Base-by-base conservation (phyloP, 768 basidiomycete species). In the Arthromyces matolae region DNA sequence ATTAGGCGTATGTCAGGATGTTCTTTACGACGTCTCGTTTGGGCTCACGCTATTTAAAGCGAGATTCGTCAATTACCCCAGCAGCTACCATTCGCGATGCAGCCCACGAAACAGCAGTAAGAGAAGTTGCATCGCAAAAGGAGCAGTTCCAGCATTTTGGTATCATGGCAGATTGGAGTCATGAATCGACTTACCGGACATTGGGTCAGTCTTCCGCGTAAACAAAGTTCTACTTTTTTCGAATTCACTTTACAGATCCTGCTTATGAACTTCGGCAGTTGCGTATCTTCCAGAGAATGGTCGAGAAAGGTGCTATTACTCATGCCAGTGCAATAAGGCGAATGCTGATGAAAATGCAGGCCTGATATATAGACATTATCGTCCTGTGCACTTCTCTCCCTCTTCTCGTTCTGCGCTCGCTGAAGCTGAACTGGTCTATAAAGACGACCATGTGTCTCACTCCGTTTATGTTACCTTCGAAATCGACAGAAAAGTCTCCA, bases 351-450 rank as follows among this genome's bases (percentile, higher is more conserved):
- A n/a, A n/a, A n/a, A n/a, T n/a, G n/a, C n/a, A 87, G 91, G 86
- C 34, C 75, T 93, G 18, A 88, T 98, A 49, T 89, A 87, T 56
- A 77, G 91, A 45, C 83, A 88, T 51, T 84, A 90, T 57, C 83
- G 93, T 23, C 95, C 95, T 0, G 91, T 94, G 5, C 83, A 96
- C 63, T 97, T 91, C 64, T 97, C 95, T 0, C 95, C 95, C 3
- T 95, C 93, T 0, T 96, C 94, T 1, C 81, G 79, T 33, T 94
- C 95, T 5, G 95, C 95, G 0, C 70, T 99, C 12, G 95, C 95
- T 0, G 95, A 99, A 68, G 92, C 94, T 4, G 95, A 99, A 62
- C 73, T 99, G 23, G 77, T 81, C 22, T 97, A 97, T 69, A 84
- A 81, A 52, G 94, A 96, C 24, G 80, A 89, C 56, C 93, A 96